These are phyloP conservation scores for Aureobasidium musti DNA, from an alignment of 2,329 filamentous ascomycete species.

Conservation along the genomic window DNA sequence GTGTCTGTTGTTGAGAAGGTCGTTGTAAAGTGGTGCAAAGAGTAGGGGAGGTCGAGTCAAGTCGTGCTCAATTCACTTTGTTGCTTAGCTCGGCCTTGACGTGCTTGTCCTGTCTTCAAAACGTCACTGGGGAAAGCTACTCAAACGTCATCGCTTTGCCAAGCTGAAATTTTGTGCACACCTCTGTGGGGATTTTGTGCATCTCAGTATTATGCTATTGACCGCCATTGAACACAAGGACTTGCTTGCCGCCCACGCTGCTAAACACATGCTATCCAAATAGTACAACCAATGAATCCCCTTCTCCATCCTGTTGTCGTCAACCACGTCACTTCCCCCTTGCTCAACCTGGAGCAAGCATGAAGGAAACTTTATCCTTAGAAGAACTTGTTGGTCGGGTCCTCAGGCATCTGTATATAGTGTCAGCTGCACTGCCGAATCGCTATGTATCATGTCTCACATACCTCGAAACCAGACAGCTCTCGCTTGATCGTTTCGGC, in stretches of 20 bases:
- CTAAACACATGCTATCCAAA: background rate
- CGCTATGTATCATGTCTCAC: slow-evolving; percentile 27
- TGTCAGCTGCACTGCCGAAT: background rate
- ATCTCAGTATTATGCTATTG: background rate
- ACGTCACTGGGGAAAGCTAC: slow-evolving; percentile 23
- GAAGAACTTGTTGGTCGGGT: slow-evolving; percentile 39
- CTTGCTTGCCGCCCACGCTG: background rate
- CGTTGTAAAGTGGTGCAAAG: background rate
- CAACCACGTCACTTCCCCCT: background rate
- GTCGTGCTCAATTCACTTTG: slow-evolving; percentile 16
- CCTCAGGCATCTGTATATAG: slow-evolving; percentile 48
- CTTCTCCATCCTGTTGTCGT: background rate
- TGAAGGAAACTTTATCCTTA: too few species aligned
- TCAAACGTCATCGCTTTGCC: background rate
- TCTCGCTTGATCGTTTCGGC: slow-evolving; percentile 48
- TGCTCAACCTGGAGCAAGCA: background rate
- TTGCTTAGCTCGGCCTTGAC: slow-evolving; percentile 20
- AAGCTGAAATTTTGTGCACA: background rate
- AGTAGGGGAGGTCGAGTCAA: background rate
- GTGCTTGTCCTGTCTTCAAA: slow-evolving; percentile 3
- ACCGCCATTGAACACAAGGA: background rate
- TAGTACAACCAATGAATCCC: background rate
- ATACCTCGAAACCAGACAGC: slow-evolving; percentile 50
- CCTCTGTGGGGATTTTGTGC: background rate
- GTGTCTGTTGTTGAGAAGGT: background rate